These are phyloP conservation scores for Thymus quinquecostatus DNA, from an alignment of 257 asterid species.

Conservation along the genomic window DNA sequence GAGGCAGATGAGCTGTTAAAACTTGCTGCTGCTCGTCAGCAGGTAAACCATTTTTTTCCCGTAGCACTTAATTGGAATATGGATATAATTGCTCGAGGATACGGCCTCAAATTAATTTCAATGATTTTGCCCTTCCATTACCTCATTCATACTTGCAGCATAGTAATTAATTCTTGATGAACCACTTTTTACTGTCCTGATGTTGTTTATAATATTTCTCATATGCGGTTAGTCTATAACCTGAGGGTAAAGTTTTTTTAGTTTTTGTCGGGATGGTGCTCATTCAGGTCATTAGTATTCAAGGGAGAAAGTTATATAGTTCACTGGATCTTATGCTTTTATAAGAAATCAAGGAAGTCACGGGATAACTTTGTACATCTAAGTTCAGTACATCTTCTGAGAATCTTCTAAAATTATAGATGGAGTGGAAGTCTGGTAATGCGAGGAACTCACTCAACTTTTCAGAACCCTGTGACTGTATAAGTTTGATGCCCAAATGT, in stretches of 20 bases:
- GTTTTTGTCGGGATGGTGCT: background rate
- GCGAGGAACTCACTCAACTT: background rate
- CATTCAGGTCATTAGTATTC: background rate
- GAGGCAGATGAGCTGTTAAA: slow-evolving; percentile 85
- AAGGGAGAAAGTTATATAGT: background rate
- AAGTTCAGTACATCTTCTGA: background rate
- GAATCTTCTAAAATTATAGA: background rate
- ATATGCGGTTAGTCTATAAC: slow-evolving; percentile 1
- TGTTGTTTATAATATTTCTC: slow-evolving; percentile 12
- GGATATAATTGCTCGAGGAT: background rate
- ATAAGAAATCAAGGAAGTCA: background rate
- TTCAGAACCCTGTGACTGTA: background rate
- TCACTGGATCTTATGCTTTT: slow-evolving; percentile 9
- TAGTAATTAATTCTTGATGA: background rate
- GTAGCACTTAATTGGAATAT: slow-evolving; percentile 1
- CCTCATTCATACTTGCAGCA: slow-evolving; percentile 9
- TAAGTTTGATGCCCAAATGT: slow-evolving; percentile 6
- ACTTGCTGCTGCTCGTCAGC: slow-evolving; percentile 81
- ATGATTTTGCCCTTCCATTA: background rate
- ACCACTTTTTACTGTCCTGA: background rate
- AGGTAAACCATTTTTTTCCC: slow-evolving; percentile 40
- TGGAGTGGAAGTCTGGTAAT: background rate
- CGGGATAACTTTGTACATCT: background rate
- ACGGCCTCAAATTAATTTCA: slow-evolving; percentile 17
- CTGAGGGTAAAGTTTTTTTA: background rate